A percentile compares a stretch with the other conserved stretches of the same genome.
These are phyloP conservation scores for Sapria himalayana DNA, from an alignment of 345 rosid species.

Conservation along the genomic window DNA sequence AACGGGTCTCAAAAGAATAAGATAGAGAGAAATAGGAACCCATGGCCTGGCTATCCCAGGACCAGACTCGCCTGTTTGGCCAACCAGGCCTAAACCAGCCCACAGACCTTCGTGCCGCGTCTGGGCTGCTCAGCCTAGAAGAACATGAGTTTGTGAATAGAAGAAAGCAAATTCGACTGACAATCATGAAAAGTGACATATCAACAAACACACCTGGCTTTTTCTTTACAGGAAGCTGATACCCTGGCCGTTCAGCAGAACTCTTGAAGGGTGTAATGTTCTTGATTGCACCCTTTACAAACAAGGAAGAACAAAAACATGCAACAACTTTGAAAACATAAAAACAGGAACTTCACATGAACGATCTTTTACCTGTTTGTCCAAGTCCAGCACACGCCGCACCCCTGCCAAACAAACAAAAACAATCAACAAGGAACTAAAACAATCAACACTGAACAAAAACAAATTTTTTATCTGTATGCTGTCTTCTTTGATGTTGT, in stretches of 20 bases:
- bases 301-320: neutral
- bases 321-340: neutral
- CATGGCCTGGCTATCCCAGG: neutral
- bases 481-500: no score
- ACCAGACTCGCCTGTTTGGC: no score
- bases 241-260: slow-evolving; percentile 25
- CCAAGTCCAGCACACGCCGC: slow-evolving; percentile 41
- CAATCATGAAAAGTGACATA: neutral
- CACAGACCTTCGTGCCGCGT: no score
- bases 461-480: neutral
- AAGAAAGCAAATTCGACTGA: neutral
- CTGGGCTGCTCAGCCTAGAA: no score
- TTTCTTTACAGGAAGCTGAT: slow-evolving; percentile 56
- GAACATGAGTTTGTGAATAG: neutral
- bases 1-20: no score
- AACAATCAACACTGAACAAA: no score
- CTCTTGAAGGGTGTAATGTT: slow-evolving; percentile 22
- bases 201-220: slow-evolving; percentile 43
- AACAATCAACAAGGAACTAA: neutral
- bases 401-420: slow-evolving; percentile 18
- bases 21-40: no score
- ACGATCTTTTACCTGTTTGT: slow-evolving; percentile 20
- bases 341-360: neutral
- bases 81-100: no score
- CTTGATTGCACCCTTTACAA: slow-evolving; percentile 25